Percentiles rank a stretch among this genome's conserved stretches.
Conservation (phyloP, 495 filamentous ascomycete species). For the Penicillium longicatenatum region DNA sequence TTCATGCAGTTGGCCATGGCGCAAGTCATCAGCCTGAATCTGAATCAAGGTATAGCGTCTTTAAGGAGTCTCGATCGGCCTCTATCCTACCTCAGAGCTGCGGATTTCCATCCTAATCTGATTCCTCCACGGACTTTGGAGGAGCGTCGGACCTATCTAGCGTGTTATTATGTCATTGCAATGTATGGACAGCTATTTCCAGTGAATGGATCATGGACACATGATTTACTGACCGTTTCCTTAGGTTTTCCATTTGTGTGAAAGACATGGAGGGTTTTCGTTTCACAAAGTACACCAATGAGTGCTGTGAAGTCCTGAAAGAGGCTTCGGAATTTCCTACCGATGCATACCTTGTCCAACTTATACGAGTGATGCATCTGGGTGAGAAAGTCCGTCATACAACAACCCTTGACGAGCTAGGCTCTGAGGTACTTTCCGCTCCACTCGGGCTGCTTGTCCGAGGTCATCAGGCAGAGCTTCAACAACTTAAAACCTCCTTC, state of each 20-base stretch:
- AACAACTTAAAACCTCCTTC: constrained; percentile 16
- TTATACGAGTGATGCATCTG: constrained; percentile 27
- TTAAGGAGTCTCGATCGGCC: constrained; percentile 24
- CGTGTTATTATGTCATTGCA: constrained; percentile 36
- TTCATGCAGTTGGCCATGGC: constrained; percentile 28
- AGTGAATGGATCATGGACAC: background rate
- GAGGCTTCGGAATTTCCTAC: constrained; percentile 17
- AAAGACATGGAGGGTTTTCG: constrained; percentile 32
- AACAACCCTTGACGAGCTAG: constrained; percentile 11
- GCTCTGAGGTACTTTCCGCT: constrained; percentile 6
- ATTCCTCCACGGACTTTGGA: constrained; percentile 25
- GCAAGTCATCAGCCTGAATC: constrained; percentile 30
- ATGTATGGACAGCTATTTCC: constrained; percentile 24
- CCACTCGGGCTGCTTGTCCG: constrained; percentile 26
- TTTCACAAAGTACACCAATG: constrained; percentile 33
- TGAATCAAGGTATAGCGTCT: constrained; percentile 22
- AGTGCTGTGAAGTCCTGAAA: constrained; percentile 24
- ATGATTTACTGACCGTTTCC: background rate
- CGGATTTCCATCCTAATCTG: constrained; percentile 15
- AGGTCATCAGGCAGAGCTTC: constrained; percentile 19
- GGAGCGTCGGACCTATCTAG: constrained; percentile 35
- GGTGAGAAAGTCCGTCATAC: constrained; percentile 20
- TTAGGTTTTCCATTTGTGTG: constrained; percentile 32
- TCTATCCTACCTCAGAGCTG: constrained; percentile 21
- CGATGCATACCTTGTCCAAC: constrained; percentile 29